A percentile compares a stretch with the other conserved stretches of the same genome.
Evolutionary conservation across 441 rosid genomes (phyloP).

Genomic region (Rhodomyrtus psidioides): DNA sequence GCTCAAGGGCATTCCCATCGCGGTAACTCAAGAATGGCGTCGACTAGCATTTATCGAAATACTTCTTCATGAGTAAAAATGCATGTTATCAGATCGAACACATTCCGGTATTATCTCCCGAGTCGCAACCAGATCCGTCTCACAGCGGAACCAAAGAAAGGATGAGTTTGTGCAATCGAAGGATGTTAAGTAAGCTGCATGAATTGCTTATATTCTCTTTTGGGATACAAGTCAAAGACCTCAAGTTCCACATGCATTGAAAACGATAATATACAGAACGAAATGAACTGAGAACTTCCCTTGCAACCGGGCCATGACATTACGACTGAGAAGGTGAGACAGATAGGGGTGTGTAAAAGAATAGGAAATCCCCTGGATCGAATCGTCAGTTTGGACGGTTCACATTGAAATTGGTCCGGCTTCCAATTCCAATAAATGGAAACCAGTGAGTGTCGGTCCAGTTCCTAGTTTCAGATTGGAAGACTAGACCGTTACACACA

Average conservation of each 20-base stretch:
- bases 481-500: no score
- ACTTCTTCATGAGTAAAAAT: neutral
- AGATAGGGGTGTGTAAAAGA: no score
- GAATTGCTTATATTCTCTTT: neutral
- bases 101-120: neutral
- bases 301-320: neutral
- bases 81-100: neutral
- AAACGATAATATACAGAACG: neutral
- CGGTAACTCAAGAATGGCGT: neutral
- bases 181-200: neutral
- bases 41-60: neutral
- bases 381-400: no score
- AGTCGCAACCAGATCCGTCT: rapidly evolving
- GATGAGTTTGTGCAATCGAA: neutral
- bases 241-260: neutral
- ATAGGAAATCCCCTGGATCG: no score
- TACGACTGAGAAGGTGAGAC: neutral
- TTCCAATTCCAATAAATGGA: no score
- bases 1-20: neutral
- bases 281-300: neutral
- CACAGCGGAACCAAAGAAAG: neutral
- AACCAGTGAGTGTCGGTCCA: no score
- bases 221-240: neutral
- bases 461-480: no score
- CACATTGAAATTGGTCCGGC: no score